Conservation (phyloP, 2,329 filamentous ascomycete genomes). For the Aspergillus flavus region DNA sequence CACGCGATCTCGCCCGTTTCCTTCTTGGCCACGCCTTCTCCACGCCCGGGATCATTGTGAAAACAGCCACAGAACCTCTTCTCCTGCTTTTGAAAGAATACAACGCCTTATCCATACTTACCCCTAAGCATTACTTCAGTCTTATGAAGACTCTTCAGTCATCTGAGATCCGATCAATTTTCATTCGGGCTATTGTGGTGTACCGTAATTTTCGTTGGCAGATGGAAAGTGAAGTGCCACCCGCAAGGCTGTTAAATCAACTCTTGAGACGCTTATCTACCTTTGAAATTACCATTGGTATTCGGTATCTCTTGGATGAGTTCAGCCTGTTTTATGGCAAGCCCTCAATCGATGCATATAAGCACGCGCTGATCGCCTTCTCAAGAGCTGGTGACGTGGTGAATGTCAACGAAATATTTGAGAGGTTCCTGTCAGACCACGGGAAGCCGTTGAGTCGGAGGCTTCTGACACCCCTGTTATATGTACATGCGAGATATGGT, state of each 20-base stretch:
- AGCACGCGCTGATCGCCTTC: slow-evolving; percentile 43
- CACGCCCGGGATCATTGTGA: slow-evolving; percentile 28
- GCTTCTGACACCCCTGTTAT: slow-evolving; percentile 61
- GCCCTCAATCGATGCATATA: slow-evolving; percentile 38
- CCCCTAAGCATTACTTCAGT: slow-evolving; percentile 28
- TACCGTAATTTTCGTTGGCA: slow-evolving; percentile 46
- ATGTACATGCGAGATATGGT: slow-evolving; percentile 70
- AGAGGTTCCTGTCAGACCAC: slow-evolving; percentile 42
- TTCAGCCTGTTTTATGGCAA: slow-evolving; percentile 35
- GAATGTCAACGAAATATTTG: slow-evolving; percentile 49
- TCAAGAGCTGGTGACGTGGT: slow-evolving; percentile 50
- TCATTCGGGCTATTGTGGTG: slow-evolving; percentile 37
- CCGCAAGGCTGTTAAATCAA: slow-evolving; percentile 23
- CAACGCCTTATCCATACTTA: slow-evolving; percentile 27
- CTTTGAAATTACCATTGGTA: slow-evolving; percentile 37
- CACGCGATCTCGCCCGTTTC: slow-evolving; percentile 23
- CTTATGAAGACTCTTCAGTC: slow-evolving; percentile 33
- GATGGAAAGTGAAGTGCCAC: slow-evolving; percentile 26
- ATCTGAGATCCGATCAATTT: slow-evolving; percentile 30
- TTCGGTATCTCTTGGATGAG: slow-evolving; percentile 47
- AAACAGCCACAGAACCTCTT: slow-evolving; percentile 33
- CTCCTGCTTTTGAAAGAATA: slow-evolving; percentile 33
- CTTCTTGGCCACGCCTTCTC: slow-evolving; percentile 30
- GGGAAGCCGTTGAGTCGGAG: slow-evolving; percentile 35
- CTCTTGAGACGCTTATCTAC: slow-evolving; percentile 30